These are phyloP conservation scores for Boeremia exigua DNA, from an alignment of 2,329 filamentous ascomycete species.

Conservation along the genomic window DNA sequence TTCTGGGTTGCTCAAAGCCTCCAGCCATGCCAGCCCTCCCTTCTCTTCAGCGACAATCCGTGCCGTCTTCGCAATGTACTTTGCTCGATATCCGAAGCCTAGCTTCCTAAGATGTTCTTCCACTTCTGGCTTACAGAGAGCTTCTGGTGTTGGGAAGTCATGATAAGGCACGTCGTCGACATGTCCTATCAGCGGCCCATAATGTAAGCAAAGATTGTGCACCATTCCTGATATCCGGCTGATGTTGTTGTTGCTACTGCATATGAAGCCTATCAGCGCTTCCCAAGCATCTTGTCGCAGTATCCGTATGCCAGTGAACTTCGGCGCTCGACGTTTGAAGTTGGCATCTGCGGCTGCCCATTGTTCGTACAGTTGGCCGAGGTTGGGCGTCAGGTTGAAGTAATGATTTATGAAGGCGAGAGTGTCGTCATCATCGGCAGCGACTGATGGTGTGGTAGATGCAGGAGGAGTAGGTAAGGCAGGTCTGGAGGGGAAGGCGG, in stretches of 20 bases:
- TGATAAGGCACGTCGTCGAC: slow-evolving; percentile 76
- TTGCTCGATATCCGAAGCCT: slow-evolving; percentile 93
- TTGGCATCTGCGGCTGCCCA: slow-evolving; percentile 88
- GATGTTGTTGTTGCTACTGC: slow-evolving; percentile 99
- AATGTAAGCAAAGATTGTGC: slow-evolving; percentile 86
- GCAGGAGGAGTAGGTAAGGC: slow-evolving; percentile 25
- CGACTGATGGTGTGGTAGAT: slow-evolving; percentile 33
- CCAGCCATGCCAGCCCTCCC: slow-evolving; percentile 70
- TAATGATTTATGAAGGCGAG: slow-evolving; percentile 79
- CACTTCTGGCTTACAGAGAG: slow-evolving; percentile 75
- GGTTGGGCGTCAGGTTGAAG: slow-evolving; percentile 81
- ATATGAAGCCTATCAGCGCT: slow-evolving; percentile 91
- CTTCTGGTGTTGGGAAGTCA: slow-evolving; percentile 81
- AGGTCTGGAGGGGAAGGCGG: slow-evolving; percentile 62
- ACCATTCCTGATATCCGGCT: slow-evolving; percentile 95
- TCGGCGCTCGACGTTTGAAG: slow-evolving; percentile 84
- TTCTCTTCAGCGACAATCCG: slow-evolving; percentile 74
- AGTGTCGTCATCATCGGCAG: slow-evolving; percentile 68
- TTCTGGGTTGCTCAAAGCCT: slow-evolving; percentile 78
- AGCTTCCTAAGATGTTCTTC: slow-evolving; percentile 80
- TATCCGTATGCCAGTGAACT: slow-evolving; percentile 90
- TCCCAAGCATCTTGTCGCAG: slow-evolving; percentile 97
- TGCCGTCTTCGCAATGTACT: slow-evolving; percentile 89
- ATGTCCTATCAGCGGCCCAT: slow-evolving; percentile 76
- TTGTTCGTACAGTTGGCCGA: slow-evolving; percentile 77